Base-by-base conservation (phyloP, 2,329 filamentous ascomycete genomes). In the Colletotrichum camelliae region DNA sequence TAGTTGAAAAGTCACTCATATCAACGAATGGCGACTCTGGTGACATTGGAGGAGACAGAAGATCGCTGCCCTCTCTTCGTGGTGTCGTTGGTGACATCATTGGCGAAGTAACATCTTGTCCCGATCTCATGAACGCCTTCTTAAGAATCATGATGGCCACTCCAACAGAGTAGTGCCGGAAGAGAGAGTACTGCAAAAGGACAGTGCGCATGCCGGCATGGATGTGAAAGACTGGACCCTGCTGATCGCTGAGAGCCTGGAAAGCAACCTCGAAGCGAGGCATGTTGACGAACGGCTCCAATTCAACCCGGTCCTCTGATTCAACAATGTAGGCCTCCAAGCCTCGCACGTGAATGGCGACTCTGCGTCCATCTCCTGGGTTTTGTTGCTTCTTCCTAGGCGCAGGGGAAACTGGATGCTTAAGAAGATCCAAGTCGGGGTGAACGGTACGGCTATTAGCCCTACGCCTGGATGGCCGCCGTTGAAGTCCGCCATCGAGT, bases 321-420 rank as follows among this genome's bases (percentile, higher is more conserved):
- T 99, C 97, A 64, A 98, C 93, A 65, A 98, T 94, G 80, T 97
- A 96, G 0, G 94, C 95, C 83, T 98, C 97, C 5, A 99, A 88
- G 1, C 95, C 95, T 76, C 94, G 92, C 48, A 94, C 91, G 81
- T 98, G 94, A 31, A 98, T 85, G 5, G 94, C 93, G 33, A 99
- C 86, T 37, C 95, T 93, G 75, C 97, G 91, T 2, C 96, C 96
- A 85, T 99, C 96, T 15, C 90, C 90, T 2, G 86, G 82, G n/a
- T 86, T 86, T 70, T 90, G 88, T 68, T 89, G 88, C 78, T 90
- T 92, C 82, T 90, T 91, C 77, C 85, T 84, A 81, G 10, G 87
- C 85, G 15, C 87, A 10, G 75, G 88, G 27, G 89, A 79, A 81
- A 86, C 65, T 87, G 91, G 84, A 79, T 90, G 80, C 80, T 85